Percentiles rank a stretch among this genome's conserved stretches.
phyloP scores from a whole-genome alignment of 2,329 filamentous ascomycete genomes.

The Paraphoma chrysanthemicola region DNA sequence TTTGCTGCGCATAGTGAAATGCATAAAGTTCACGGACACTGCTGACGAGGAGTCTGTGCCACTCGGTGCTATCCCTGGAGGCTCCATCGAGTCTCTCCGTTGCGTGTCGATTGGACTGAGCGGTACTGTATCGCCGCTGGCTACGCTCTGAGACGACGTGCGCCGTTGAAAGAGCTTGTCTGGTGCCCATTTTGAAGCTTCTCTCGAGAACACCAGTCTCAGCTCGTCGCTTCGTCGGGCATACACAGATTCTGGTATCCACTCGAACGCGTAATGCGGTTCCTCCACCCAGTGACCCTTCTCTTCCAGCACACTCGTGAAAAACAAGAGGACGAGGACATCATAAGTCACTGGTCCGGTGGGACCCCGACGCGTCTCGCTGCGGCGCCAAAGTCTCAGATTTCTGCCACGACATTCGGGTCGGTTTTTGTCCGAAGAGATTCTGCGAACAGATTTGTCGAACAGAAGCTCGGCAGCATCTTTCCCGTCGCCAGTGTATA shows the following conservation, averaged over 20 bases:
- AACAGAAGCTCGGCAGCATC: constrained; percentile 34
- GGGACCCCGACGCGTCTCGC: constrained; percentile 22
- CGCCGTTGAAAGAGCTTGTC: constrained; percentile 35
- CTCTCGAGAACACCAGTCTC: constrained; percentile 36
- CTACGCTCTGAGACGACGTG: constrained; percentile 18
- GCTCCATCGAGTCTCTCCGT: constrained; percentile 16
- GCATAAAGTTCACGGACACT: constrained; percentile 15
- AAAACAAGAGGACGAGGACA: constrained; percentile 37
- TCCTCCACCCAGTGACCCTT: constrained; percentile 44
- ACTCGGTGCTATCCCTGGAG: constrained; percentile 9
- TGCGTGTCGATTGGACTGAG: constrained; percentile 7
- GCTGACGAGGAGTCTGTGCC: constrained; percentile 18
- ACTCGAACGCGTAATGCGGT: constrained; percentile 41
- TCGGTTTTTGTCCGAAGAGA: constrained; percentile 36
- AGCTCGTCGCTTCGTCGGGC: constrained; percentile 33
- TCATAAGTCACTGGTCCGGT: constrained; percentile 21
- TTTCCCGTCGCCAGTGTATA: constrained; percentile 42
- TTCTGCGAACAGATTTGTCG: constrained; percentile 29
- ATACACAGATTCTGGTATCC: constrained; percentile 31
- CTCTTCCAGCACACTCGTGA: constrained; percentile 37
- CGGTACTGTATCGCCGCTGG: constrained; percentile 2
- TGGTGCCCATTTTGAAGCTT: constrained; percentile 31
- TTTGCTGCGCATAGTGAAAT: constrained; percentile 12
- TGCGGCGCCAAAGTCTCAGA: constrained; percentile 34
- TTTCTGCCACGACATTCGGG: constrained; percentile 41